Evolutionary conservation across 2,329 filamentous ascomycete genomes (phyloP), one percentile per base, ranked within the genome.

Genomic region (Hypoxylon sp.): DNA sequence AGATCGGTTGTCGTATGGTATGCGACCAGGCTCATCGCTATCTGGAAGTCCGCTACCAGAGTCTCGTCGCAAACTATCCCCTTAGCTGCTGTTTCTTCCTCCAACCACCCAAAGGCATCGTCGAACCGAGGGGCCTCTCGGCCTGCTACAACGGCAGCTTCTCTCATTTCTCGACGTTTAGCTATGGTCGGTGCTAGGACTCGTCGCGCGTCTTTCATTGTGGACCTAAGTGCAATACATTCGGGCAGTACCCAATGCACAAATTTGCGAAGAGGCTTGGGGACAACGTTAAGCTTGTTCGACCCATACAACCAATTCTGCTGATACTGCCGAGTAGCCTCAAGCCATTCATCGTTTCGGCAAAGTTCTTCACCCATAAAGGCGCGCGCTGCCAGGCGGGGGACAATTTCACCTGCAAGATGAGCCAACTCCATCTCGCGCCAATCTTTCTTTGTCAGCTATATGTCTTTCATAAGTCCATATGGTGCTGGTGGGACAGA

Each of bases 311-410:
- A 71, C 51, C 72, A 69, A 55, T 78, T 71, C 9, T 78, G 58
- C 9, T 80, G 77, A 68, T 82, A 84, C 48, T 78, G 70, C 69
- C 80, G 70, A 52, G 78, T 74, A 49, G 82, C 76, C 0, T 76
- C 59, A 11, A 85, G 72, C 83, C 83, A 86, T 14, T 79, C 75
- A 17, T 80, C 71, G 62, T 84, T 76, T 21, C 80, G 79, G 71
- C 80, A 82, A 6, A 84, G 72, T 28, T 80, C 75, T 2, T 77
- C 67, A 4, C 84, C 83, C 2, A 85, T 69, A 53, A 86, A 85
- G 9, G 84, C 76, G 9, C 82, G 78, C 0, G 83, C 81, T 0
- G 83, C 84, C 21, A 86, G 63, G 14, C 82, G 81, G 17, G 82
- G 79, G 2, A 86, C 77, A 2, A 83, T 68, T 14, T 77, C 73